Percentiles rank a stretch among this genome's conserved stretches.
Evolutionary conservation across 2,329 filamentous ascomycete species (phyloP).

Genomic region (Epichloe elymi): DNA sequence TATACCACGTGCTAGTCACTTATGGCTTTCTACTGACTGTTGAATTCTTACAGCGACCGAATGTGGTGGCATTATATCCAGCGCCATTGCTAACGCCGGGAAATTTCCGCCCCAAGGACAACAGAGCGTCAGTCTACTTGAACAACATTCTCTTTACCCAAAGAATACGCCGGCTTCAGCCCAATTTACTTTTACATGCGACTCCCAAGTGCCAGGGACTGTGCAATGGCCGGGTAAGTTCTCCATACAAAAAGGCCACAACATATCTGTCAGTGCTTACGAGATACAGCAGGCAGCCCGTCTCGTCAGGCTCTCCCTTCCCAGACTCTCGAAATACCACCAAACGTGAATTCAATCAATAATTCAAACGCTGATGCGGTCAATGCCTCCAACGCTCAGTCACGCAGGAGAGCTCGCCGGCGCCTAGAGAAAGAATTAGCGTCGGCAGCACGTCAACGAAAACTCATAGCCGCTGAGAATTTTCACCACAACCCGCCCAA

Average conservation of each 20-base stretch:
- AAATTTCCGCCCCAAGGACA: slow-evolving; percentile 54
- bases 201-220: slow-evolving; percentile 72
- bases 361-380: slow-evolving; percentile 9
- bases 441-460: slow-evolving; percentile 63
- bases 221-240: slow-evolving; percentile 56
- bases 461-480: slow-evolving; percentile 60
- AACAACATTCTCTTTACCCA: slow-evolving; percentile 47
- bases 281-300: background rate
- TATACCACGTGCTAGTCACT: background rate
- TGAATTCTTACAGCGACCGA: slow-evolving; percentile 22
- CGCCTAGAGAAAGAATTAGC: slow-evolving; percentile 58
- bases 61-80: slow-evolving; percentile 70
- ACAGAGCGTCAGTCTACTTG: slow-evolving; percentile 67
- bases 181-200: slow-evolving; percentile 94
- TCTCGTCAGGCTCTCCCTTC: slow-evolving; percentile 11
- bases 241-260: background rate
- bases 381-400: slow-evolving; percentile 15
- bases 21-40: background rate
- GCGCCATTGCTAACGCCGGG: slow-evolving; percentile 79
- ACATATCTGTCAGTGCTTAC: background rate
- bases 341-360: slow-evolving; percentile 8
- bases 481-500: slow-evolving; percentile 63
- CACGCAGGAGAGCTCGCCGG: slow-evolving; percentile 47
- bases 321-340: slow-evolving; percentile 7
- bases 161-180: slow-evolving; percentile 58